Conservation (phyloP, 2,329 filamentous ascomycete genomes). For the Rhynchosporium secalis region DNA sequence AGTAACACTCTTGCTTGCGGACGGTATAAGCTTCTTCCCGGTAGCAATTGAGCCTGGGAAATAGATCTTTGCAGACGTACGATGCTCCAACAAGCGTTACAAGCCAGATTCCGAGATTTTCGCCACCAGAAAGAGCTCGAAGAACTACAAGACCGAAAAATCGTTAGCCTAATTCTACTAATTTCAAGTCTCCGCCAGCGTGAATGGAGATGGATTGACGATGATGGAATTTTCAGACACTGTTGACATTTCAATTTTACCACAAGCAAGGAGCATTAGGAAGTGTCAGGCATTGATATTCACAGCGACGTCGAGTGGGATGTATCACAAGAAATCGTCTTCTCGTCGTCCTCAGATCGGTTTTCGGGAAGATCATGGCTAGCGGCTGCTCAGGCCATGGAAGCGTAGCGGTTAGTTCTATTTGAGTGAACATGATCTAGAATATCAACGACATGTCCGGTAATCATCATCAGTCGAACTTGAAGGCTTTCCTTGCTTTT, state of each 20-base stretch:
- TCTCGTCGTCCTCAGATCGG: conserved; percentile 23
- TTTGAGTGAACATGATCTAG: conserved; percentile 24
- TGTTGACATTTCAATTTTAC: conserved; percentile 52
- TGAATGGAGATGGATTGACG: conserved; percentile 59
- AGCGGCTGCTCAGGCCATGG: conserved; percentile 13
- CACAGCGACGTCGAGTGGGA: conserved; percentile 51
- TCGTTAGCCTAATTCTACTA: conserved; percentile 50
- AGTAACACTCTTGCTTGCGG: conserved; percentile 58
- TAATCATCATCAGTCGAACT: conserved; percentile 21
- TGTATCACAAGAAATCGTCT: conserved; percentile 46
- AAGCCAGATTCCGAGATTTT: conserved; percentile 54
- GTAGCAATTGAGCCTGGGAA: conserved; percentile 74
- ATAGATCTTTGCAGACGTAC: conserved; percentile 55
- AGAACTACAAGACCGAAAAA: conserved; percentile 56
- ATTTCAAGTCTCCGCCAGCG: conserved; percentile 53
- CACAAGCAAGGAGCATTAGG: conserved; percentile 47
- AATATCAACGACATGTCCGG: conserved; percentile 42
- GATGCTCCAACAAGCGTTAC: conserved; percentile 45
- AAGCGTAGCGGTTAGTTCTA: conserved; percentile 16
- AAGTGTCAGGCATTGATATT: conserved; percentile 65
- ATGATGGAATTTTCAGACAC: conserved; percentile 56
- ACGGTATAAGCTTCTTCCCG: conserved; percentile 65
- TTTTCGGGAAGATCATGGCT: conserved; percentile 17
- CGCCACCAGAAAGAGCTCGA: conserved; percentile 56
- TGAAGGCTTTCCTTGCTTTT: conserved; percentile 55